Conservation (phyloP, 371 early-diverging fungal species). For the Saksenaea oblongispora region DNA sequence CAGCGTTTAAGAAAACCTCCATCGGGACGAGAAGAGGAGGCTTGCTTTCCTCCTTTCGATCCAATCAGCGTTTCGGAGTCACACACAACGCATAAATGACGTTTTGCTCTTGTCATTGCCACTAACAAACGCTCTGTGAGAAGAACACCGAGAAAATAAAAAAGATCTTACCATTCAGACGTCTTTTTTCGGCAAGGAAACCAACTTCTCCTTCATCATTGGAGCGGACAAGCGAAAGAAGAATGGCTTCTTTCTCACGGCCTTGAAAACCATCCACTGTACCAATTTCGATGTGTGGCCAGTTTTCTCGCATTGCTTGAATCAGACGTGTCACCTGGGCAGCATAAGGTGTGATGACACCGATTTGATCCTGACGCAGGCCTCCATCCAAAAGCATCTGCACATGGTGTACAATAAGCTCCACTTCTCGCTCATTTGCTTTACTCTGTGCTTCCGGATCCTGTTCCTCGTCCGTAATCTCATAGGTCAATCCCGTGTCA, state of each 20-base stretch:
- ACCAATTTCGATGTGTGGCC: constrained; percentile 71
- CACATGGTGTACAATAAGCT: constrained; percentile 65
- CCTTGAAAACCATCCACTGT: constrained; percentile 98
- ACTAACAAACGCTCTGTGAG: constrained; percentile 43
- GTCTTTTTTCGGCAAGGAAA: constrained; percentile 83
- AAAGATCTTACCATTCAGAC: constrained; percentile 71
- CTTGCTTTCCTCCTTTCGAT: constrained; percentile 20
- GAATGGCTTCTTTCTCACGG: constrained; percentile 90
- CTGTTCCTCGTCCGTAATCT: constrained; percentile 54
- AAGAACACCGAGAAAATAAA: too few species aligned
- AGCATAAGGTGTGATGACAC: constrained; percentile 86
- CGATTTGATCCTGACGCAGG: constrained; percentile 66
- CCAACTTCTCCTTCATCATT: constrained; percentile 85
- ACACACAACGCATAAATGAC: constrained; percentile 88
- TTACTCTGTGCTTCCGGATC: constrained; percentile 59
- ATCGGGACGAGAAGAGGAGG: constrained; percentile 26
- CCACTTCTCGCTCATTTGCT: constrained; percentile 78
- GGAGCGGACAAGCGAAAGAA: constrained; percentile 86
- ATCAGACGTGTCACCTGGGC: constrained; percentile 70
- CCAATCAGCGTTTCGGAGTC: constrained; percentile 69
- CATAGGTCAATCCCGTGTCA: constrained; percentile 57
- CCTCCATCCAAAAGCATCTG: constrained; percentile 65
- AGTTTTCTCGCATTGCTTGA: constrained; percentile 36
- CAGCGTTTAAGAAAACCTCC: constrained; percentile 58
- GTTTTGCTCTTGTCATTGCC: constrained; percentile 90